Evolutionary conservation across 164 flowering plant species (phyloP).

Genomic region (Liquidambar formosana): DNA sequence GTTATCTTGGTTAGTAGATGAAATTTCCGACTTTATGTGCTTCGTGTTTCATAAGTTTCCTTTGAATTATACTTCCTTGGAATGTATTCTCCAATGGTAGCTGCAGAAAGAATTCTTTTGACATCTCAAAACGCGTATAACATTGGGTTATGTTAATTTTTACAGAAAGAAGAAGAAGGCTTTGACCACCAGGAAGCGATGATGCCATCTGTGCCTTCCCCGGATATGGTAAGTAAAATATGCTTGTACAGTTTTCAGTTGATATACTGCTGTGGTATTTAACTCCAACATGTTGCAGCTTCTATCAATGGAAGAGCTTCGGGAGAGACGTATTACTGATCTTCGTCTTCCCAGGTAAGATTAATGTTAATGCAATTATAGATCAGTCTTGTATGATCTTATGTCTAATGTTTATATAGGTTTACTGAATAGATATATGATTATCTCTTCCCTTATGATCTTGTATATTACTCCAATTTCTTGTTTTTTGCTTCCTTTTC

Average conservation of each 20-base stretch:
- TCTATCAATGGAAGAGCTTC: constrained; percentile 75
- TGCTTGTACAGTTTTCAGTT: constrained; percentile 3
- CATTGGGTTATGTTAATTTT: constrained; percentile 13
- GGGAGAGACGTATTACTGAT: constrained; percentile 75
- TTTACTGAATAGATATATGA: too few species aligned
- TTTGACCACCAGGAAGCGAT: constrained; percentile 76
- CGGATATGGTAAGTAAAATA: constrained; percentile 60
- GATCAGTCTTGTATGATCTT: neutral
- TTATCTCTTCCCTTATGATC: too few species aligned
- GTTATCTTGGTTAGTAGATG: neutral
- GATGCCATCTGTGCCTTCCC: constrained; percentile 84
- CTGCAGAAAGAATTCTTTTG: neutral
- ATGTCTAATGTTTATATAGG: too few species aligned
- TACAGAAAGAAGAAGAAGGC: constrained; percentile 75
- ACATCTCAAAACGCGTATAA: constrained; percentile 1
- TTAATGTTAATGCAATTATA: neutral
- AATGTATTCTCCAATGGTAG: neutral
- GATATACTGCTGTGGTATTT: constrained; percentile 2
- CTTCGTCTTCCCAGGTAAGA: constrained; percentile 84
- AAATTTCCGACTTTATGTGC: neutral
- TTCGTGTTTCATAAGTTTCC: neutral
- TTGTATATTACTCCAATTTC: too few species aligned
- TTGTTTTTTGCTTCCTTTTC: too few species aligned
- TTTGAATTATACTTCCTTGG: neutral
- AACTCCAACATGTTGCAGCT: constrained; percentile 55